phyloP scores from a whole-genome alignment of 1,139 yeast genomes.

The Pneumocystis carinii region DNA sequence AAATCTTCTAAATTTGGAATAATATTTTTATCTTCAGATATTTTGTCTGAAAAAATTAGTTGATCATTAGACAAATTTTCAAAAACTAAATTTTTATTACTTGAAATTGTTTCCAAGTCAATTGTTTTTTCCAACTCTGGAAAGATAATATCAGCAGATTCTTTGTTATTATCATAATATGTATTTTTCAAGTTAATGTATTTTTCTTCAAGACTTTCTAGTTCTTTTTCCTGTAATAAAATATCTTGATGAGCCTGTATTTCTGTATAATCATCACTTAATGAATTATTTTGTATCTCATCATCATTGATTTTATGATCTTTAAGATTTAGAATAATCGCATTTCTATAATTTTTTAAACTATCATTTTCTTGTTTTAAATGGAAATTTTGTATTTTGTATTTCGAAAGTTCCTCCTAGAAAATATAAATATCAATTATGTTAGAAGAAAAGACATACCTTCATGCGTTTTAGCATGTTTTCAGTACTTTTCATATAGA shows the following conservation, averaged over 20 bases:
- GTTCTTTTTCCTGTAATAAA: neutral
- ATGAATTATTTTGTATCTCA: neutral
- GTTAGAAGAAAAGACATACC: slow-evolving; percentile 1
- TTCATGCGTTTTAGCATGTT: slow-evolving; percentile 14
- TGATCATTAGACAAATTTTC: neutral
- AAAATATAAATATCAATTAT: neutral
- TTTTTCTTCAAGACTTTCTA: neutral
- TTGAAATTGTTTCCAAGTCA: neutral
- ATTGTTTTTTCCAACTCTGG: neutral
- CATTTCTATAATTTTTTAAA: neutral
- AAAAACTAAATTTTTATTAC: neutral
- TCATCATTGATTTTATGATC: neutral
- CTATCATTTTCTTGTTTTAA: slow-evolving; percentile 1
- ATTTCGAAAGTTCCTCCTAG: neutral
- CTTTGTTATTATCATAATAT: neutral
- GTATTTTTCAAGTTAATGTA: neutral
- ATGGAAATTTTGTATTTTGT: neutral
- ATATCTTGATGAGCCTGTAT: neutral
- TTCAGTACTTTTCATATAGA: slow-evolving; percentile 15
- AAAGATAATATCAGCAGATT: neutral
- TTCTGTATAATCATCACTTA: neutral
- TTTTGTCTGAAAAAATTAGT: neutral
- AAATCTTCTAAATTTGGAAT: neutral
- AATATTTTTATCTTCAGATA: neutral
- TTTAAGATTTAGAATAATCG: neutral